A percentile compares a stretch with the other conserved stretches of the same genome.
Evolutionary conservation across 768 basidiomycete species (phyloP).

Genomic region (Pulveroboletus sp.): DNA sequence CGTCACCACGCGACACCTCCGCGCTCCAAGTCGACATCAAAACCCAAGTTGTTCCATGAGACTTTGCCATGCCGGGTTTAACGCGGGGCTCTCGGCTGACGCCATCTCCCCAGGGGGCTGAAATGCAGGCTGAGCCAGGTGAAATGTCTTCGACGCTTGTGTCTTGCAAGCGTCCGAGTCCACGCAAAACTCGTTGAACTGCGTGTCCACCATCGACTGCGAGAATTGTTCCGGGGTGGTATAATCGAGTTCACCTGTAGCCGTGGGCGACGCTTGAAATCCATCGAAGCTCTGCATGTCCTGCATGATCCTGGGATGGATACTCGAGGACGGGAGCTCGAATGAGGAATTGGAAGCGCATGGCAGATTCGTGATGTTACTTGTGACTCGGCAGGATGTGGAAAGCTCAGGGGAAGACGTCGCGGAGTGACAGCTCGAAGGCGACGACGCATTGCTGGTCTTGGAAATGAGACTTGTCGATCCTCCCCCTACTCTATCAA

Average conservation of each 20-base stretch:
- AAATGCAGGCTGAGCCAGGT: slow-evolving; percentile 12
- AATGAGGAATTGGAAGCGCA: not conserved
- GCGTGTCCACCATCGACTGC: slow-evolving; percentile 30
- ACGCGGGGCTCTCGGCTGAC: slow-evolving; percentile 27
- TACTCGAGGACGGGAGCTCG: slow-evolving; percentile 6
- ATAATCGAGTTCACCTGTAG: slow-evolving; percentile 26
- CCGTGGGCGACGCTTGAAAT: slow-evolving; percentile 21
- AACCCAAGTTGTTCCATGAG: slow-evolving; percentile 67
- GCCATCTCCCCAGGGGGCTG: slow-evolving; percentile 1
- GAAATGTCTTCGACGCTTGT: slow-evolving; percentile 14
- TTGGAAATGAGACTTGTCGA: slow-evolving; percentile 43
- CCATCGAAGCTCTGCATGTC: slow-evolving; percentile 47
- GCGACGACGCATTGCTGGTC: not conserved
- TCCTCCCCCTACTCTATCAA: slow-evolving; percentile 50
- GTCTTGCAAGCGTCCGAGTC: slow-evolving; percentile 12
- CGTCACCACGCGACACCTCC: not conserved
- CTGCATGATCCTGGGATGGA: slow-evolving; percentile 41
- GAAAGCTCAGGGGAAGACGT: slow-evolving; percentile 10
- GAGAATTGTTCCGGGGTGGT: slow-evolving; percentile 23
- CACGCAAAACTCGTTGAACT: slow-evolving; percentile 19
- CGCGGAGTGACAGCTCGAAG: slow-evolving; percentile 4
- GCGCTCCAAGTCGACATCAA: slow-evolving; percentile 10
- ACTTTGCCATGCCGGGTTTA: slow-evolving; percentile 63
- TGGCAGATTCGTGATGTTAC: not conserved
- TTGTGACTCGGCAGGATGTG: slow-evolving; percentile 12